Base-by-base conservation (phyloP, 495 filamentous ascomycete species). In the Hapsidospora chrysogenum region DNA sequence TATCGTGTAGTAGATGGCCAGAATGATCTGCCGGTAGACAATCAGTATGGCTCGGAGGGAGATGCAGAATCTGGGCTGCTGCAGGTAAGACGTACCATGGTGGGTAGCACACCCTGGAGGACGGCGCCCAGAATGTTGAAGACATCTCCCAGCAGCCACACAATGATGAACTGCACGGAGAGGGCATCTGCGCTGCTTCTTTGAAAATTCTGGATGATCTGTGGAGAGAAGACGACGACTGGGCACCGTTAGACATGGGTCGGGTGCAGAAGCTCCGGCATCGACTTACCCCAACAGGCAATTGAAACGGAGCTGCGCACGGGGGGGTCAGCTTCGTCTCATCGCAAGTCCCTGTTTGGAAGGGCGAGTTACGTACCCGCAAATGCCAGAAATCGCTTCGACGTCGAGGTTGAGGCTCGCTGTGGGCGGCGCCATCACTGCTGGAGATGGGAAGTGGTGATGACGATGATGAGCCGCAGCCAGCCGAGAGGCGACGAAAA, bases 41-140 rank as follows among this genome's bases (percentile, higher is more conserved):
- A 9, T n/a, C 28, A 15, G n/a, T n/a, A n/a, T n/a, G n/a, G n/a
- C n/a, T n/a, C n/a, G n/a, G n/a, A n/a, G n/a, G n/a, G n/a, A n/a
- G n/a, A n/a, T n/a, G n/a, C n/a, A n/a, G n/a, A n/a, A n/a, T n/a
- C n/a, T n/a, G n/a, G n/a, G n/a, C n/a, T n/a, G n/a, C n/a, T n/a
- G n/a, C n/a, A n/a, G n/a, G n/a, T n/a, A n/a, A n/a, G n/a, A n/a
- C 35, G 14, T 41, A 63, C 57, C 89, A 97, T 97, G 1, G 89
- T 97, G 4, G 89, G 87, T 23, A 96, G 56, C 6, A 97, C 87
- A 15, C 84, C 81, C 49, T 97, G 89, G n/a, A 95, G 44, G 3
- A 94, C 71, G 11, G 85, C 82, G 4, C 89, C 89, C 2, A 93
- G 66, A 33, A 97, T 85, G 49, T 97, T 97, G 63, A 94, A 97